phyloP scores from a whole-genome alignment of 805 yeast genomes.

The Yamadazyma akitaensis region DNA sequence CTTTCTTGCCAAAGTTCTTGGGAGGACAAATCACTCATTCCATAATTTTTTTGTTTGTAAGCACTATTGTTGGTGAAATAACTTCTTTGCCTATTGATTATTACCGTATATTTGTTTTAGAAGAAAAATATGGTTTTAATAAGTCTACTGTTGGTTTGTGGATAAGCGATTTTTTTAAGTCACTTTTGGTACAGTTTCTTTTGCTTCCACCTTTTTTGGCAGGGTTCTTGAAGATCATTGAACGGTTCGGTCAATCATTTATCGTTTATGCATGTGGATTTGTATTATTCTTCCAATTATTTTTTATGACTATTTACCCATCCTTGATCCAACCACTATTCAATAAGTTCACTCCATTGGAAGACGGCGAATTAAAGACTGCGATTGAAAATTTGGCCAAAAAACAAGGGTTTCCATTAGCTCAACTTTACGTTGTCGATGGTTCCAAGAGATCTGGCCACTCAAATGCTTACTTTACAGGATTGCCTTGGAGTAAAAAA shows the following conservation, averaged over 20 bases:
- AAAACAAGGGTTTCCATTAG: constrained; percentile 78
- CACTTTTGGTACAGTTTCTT: constrained; percentile 47
- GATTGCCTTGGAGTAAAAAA: constrained; percentile 95
- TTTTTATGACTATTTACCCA: constrained; percentile 75
- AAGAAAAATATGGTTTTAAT: constrained; percentile 91
- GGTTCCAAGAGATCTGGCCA: constrained; percentile 97
- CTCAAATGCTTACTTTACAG: constrained; percentile 94
- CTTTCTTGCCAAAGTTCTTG: constrained; percentile 33
- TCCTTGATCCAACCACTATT: constrained; percentile 88
- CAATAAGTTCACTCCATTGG: constrained; percentile 86
- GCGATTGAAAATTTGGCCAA: constrained; percentile 79
- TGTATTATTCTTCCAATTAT: constrained; percentile 65
- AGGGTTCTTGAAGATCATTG: constrained; percentile 76
- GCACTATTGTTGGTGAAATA: constrained; percentile 50
- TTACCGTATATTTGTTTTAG: constrained; percentile 82
- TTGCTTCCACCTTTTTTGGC: constrained; percentile 74
- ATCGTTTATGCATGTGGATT: constrained; percentile 76
- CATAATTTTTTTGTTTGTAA: constrained; percentile 54
- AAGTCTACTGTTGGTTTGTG: constrained; percentile 73
- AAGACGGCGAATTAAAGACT: constrained; percentile 81
- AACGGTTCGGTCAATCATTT: constrained; percentile 74
- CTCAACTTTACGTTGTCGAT: constrained; percentile 83
- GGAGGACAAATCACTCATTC: constrained; percentile 71
- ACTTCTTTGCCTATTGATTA: constrained; percentile 65
- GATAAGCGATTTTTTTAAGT: constrained; percentile 69